phyloP scores from a whole-genome alignment of 768 basidiomycete genomes.

The button mushroom (Agaricus bisporus) region DNA sequence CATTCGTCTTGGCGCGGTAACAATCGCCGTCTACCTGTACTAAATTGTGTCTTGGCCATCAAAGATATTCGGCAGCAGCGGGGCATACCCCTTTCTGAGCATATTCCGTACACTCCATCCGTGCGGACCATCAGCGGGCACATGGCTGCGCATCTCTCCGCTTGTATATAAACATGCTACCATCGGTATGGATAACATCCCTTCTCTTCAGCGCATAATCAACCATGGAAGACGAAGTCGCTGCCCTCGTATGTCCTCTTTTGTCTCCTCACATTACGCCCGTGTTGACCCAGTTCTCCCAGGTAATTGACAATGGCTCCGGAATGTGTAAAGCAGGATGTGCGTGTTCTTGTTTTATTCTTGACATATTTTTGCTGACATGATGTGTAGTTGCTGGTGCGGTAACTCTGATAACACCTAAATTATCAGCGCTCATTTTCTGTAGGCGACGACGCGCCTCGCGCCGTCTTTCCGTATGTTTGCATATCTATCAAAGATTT shows the following conservation, averaged over 20 bases:
- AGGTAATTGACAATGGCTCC: constrained; percentile 93
- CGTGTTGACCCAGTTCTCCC: constrained; percentile 7
- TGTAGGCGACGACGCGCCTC: constrained; percentile 81
- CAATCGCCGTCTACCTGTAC: too few relatives aligned
- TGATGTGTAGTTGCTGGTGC: constrained; percentile 57
- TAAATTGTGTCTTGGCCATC: too few relatives aligned
- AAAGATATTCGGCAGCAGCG: too few relatives aligned
- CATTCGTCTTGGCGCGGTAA: too few relatives aligned
- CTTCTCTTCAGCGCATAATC: constrained; percentile 26
- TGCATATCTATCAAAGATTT: neutral
- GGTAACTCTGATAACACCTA: constrained; percentile 9
- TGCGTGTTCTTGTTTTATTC: constrained; percentile 35
- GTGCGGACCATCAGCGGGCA: too few relatives aligned
- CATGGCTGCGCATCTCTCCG: neutral
- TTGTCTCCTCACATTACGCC: constrained; percentile 17
- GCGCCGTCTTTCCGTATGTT: constrained; percentile 93
- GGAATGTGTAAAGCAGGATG: constrained; percentile 99
- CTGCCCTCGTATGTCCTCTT: constrained; percentile 44
- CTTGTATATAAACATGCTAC: constrained; percentile 11
- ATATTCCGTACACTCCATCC: too few relatives aligned
- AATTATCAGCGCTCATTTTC: constrained; percentile 18
- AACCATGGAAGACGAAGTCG: constrained; percentile 43
- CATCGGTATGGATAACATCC: neutral
- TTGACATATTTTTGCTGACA: constrained; percentile 13
- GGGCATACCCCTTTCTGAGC: too few relatives aligned